These are phyloP conservation scores for Collariella sp. DNA, from an alignment of 495 filamentous ascomycete species.

Conservation along the genomic window DNA sequence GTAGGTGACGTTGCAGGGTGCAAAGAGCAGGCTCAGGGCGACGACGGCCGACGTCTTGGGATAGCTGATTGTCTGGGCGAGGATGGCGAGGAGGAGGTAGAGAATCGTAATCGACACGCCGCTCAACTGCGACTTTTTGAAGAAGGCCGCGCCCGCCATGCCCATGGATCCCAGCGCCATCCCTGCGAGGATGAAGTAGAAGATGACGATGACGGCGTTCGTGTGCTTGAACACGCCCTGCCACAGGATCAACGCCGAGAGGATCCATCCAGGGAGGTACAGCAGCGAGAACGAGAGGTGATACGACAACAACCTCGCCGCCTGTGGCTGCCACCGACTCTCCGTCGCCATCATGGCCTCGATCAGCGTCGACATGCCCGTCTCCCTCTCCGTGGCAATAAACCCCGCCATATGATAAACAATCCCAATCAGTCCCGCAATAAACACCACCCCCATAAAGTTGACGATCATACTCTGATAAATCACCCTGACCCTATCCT, in stretches of 20 bases:
- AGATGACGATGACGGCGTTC: slow-evolving; percentile 48
- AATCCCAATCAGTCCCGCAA: slow-evolving; percentile 59
- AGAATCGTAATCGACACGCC: slow-evolving; percentile 60
- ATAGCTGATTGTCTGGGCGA: slow-evolving; percentile 55
- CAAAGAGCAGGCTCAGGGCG: slow-evolving; percentile 60
- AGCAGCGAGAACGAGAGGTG: slow-evolving; percentile 59
- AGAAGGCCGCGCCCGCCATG: slow-evolving; percentile 62
- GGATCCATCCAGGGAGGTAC: slow-evolving; percentile 63
- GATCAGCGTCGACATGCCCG: slow-evolving; percentile 68
- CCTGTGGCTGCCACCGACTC: slow-evolving; percentile 57
- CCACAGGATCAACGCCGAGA: slow-evolving; percentile 53
- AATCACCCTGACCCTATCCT: slow-evolving; percentile 48
- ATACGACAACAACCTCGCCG: slow-evolving; percentile 55
- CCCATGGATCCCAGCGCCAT: slow-evolving; percentile 59
- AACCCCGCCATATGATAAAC: slow-evolving; percentile 70
- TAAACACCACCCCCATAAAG: slow-evolving; percentile 58
- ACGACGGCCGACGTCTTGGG: slow-evolving; percentile 50
- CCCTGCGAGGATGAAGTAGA: slow-evolving; percentile 56
- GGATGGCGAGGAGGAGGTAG: slow-evolving; percentile 56
- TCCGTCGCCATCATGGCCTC: slow-evolving; percentile 74
- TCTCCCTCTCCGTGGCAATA: slow-evolving; percentile 67
- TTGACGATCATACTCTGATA: slow-evolving; percentile 65
- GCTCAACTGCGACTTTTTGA: slow-evolving; percentile 66
- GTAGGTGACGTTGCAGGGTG: slow-evolving; percentile 69
- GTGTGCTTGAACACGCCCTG: slow-evolving; percentile 55